These are phyloP conservation scores for Durusdinium trenchii DNA, from an alignment of 73 alveolate species.

Conservation along the genomic window DNA sequence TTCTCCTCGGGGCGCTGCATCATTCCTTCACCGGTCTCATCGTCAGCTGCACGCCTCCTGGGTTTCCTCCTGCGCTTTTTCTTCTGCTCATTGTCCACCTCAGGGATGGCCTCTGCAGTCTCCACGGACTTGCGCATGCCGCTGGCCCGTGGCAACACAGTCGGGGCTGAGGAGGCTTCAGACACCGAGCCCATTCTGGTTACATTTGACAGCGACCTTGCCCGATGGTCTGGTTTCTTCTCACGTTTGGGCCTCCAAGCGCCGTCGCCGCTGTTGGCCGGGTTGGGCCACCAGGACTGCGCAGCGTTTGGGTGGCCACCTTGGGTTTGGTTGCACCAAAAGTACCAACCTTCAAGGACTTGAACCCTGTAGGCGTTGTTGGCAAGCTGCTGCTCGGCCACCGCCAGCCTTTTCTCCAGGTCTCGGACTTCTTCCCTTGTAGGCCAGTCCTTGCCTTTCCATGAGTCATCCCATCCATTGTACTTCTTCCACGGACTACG, in stretches of 20 bases:
- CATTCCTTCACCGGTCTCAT: neutral
- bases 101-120: neutral
- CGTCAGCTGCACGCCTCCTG: neutral
- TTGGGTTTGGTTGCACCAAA: neutral
- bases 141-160: neutral
- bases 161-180: neutral
- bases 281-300: neutral
- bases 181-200: neutral
- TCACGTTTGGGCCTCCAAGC: neutral
- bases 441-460: neutral
- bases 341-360: constrained; percentile 27
- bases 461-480: neutral
- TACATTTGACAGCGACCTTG: neutral
- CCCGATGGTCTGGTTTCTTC: neutral
- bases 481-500: neutral
- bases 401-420: neutral
- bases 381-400: neutral
- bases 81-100: neutral
- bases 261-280: neutral
- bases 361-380: neutral
- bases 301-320: neutral
- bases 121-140: neutral
- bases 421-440: neutral
- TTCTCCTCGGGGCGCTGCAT: neutral
- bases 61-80: neutral